Conservation (phyloP, 139 green algal genomes). For the Gonium pectorale region DNA sequence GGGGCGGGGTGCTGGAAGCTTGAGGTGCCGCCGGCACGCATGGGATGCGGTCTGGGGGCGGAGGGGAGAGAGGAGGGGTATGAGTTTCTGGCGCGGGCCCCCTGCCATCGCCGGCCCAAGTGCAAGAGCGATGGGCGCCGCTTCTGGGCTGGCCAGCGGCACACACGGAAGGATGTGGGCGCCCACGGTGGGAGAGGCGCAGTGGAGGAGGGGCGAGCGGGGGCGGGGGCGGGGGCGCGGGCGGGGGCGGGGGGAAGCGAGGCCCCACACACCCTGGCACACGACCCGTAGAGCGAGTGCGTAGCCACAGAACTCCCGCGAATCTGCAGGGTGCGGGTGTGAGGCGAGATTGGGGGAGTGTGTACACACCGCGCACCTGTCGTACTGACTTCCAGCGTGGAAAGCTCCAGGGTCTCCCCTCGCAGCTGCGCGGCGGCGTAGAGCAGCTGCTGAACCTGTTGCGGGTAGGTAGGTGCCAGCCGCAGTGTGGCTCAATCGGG, state of each 20-base stretch:
- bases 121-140: too few relatives aligned
- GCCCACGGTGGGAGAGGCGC: neutral
- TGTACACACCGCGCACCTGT: neutral
- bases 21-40: too few relatives aligned
- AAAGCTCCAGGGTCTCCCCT: neutral
- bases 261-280: neutral
- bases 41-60: neutral
- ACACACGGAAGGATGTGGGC: too few relatives aligned
- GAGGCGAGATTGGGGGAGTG: too few relatives aligned
- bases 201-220: neutral
- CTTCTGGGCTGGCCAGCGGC: too few relatives aligned
- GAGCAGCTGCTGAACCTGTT: constrained; percentile 40
- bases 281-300: neutral
- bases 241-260: neutral
- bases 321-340: too few relatives aligned
- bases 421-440: constrained; percentile 24
- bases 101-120: neutral
- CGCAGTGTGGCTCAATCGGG: neutral
- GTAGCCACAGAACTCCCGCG: neutral
- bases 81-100: neutral
- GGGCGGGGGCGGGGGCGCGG: too few relatives aligned
- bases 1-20: too few relatives aligned
- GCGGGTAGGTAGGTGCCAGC: too few relatives aligned
- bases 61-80: neutral
- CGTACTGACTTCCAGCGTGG: neutral